Base-by-base conservation (phyloP, 768 basidiomycete species). In the Termitomyces sp. region DNA sequence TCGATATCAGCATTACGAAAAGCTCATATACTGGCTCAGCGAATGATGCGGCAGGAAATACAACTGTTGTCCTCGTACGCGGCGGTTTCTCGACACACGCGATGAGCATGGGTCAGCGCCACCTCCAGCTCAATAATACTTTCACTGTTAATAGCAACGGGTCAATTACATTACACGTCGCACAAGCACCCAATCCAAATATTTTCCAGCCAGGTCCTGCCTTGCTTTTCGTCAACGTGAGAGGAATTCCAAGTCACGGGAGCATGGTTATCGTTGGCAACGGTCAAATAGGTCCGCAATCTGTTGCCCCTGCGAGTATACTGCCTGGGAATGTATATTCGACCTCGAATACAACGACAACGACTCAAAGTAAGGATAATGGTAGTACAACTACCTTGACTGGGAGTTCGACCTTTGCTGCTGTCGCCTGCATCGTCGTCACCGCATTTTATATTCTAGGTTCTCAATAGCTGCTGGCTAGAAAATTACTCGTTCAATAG, bases 151-250 rank as follows among this genome's bases (percentile, higher is more conserved):
- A 91, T 68, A 70, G 68, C 28, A 84, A 93, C 61, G 88, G 90
- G 18, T 84, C 87, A n/a, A 87, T 92, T 61, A 83, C 80, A 5
- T 74, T 96, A 6, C 87, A 95, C 70, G 88, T 91, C 41, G 74
- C 88, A 3, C 95, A 95, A 69, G 79, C 84, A 10, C 93, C 92
- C 0, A 93, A 91, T 72, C 76, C 95, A 13, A 89, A 91, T 67
- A 65, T 97, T 65, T 83, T 96, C 77, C 87, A 89, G 67, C 95
- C 95, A 5, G 95, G 95, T 3, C 94, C 95, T 18, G 90, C 83
- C 1, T 76, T 94, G 62, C 62, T 95, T 60, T 97, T 85, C 67
- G 89, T 95, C 58, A 88, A 85, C 38, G 82, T 97, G 59, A 79
- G 87, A 63, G 94, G 93, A 35, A 84, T 97, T 8, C 95, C 94